Base-by-base conservation (phyloP, 768 basidiomycete genomes). In the Tylopilus sp. region DNA sequence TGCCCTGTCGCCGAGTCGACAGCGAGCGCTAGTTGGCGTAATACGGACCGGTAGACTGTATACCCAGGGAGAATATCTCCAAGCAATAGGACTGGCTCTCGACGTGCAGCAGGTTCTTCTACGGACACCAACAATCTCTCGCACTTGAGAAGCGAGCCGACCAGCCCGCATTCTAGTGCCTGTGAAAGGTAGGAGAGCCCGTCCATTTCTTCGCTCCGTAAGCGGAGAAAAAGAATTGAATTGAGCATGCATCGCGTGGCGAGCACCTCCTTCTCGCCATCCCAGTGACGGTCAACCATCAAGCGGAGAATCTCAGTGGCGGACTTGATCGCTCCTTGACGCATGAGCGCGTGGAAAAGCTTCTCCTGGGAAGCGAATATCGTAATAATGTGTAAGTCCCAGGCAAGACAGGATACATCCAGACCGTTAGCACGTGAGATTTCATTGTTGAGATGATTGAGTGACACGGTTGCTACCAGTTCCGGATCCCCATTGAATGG, bases 331-430 rank as follows among this genome's bases (percentile, higher is more conserved):
- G 53, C 42, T 33, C 63, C 65, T 24, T 61, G 63, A 24, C 43
- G 53, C 52, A 68, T 38, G 24, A 68, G 57, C 6, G 63, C 50
- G 22, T 55, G 31, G 19, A 55, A 50, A 9, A 67, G 61, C 14
- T 46, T 33, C 17, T 55, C 55, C 6, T 33, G 68, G 19, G 61
- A 53, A 11, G 63, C 47, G 24, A 68, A 43, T 5, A 53, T 42
- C 16, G 61, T 63, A 44, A 67, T 26, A 42, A 68, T 63, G 21
- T 70, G 68, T 38, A 63, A 49, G 29, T 70, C 68, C 68, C 65
- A 68, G 9, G 60, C 65, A 8, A 68, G 50, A 19, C 67, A 67
- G 28, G 49, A 36, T 5, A 69, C 13, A 45, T 68, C 68, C 44
- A 59, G 45, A 17, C 50, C 30, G 0, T 24, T 19, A 2, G 34